Evolutionary conservation across 78 protist species (phyloP).

Genomic region (Dictyostelium brefeldianum): DNA sequence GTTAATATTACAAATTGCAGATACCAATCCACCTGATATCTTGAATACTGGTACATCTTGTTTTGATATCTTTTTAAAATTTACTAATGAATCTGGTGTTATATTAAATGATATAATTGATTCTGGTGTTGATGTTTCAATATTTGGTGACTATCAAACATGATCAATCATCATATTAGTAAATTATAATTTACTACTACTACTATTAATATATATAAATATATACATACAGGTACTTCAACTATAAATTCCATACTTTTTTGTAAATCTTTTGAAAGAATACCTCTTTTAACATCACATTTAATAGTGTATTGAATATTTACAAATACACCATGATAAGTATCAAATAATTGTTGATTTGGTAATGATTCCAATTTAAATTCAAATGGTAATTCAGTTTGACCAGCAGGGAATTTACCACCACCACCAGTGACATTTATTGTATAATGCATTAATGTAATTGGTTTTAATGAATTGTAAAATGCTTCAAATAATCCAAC

Average conservation of each 20-base stretch:
- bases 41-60: constrained; percentile 84
- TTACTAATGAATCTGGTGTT: constrained; percentile 85
- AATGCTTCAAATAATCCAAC: constrained; percentile 92
- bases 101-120: constrained; percentile 47
- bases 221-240: constrained; percentile 66
- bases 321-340: constrained; percentile 96
- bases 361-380: constrained; percentile 81
- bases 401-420: constrained; percentile 88
- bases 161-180: too few species aligned
- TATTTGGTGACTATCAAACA: constrained; percentile 53
- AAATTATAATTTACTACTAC: background rate
- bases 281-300: constrained; percentile 85
- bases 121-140: constrained; percentile 28
- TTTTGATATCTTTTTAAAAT: constrained; percentile 80
- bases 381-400: constrained; percentile 94
- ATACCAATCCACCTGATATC: constrained; percentile 86
- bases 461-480: constrained; percentile 90
- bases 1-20: constrained; percentile 77
- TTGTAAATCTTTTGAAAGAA: constrained; percentile 81
- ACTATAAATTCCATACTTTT: constrained; percentile 86
- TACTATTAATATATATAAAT: background rate
- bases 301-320: constrained; percentile 82
- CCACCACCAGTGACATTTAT: constrained; percentile 78
- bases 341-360: constrained; percentile 87
- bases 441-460: constrained; percentile 42